Evolutionary conservation across 441 rosid genomes (phyloP).

Genomic region (Gossypium laxum): DNA sequence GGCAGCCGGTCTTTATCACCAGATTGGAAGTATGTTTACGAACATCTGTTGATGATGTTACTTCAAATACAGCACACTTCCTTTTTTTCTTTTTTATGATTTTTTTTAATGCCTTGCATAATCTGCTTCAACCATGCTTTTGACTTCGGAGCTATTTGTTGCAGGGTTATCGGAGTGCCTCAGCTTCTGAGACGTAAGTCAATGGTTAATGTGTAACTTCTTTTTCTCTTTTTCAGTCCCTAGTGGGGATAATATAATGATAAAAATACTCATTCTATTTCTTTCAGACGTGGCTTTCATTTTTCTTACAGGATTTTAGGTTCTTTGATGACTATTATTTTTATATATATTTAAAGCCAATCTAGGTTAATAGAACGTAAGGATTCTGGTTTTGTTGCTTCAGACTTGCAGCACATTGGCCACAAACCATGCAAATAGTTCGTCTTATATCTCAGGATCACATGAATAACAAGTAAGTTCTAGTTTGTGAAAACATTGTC

Average conservation of each 20-base stretch:
- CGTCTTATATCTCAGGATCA: slow-evolving; percentile 91
- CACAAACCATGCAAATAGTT: slow-evolving; percentile 79
- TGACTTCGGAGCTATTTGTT: slow-evolving; percentile 14
- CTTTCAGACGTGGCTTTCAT: not conserved
- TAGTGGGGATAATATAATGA: not conserved
- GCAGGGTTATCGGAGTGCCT: slow-evolving; percentile 84
- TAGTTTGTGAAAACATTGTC: slow-evolving; percentile 12
- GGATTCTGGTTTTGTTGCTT: slow-evolving; percentile 21
- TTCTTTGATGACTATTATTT: not conserved
- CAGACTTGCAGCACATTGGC: slow-evolving; percentile 98
- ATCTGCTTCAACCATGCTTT: slow-evolving; percentile 10
- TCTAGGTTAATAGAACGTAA: slow-evolving; percentile 10
- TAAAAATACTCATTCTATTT: not conserved
- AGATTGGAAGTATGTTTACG: slow-evolving; percentile 64
- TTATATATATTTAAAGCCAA: not conserved
- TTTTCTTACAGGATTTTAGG: not conserved
- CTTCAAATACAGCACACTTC: not conserved
- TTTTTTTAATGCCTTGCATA: slow-evolving; percentile 12
- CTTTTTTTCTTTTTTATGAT: not conserved
- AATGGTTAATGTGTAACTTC: not conserved
- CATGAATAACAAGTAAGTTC: slow-evolving; percentile 69
- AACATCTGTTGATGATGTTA: slow-evolving; percentile 13
- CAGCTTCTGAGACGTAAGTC: slow-evolving; percentile 51
- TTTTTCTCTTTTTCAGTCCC: not conserved
- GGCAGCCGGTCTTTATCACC: slow-evolving; percentile 94